phyloP scores from a whole-genome alignment of 2,329 filamentous ascomycete genomes.

The Plectosphaerella sp. region DNA sequence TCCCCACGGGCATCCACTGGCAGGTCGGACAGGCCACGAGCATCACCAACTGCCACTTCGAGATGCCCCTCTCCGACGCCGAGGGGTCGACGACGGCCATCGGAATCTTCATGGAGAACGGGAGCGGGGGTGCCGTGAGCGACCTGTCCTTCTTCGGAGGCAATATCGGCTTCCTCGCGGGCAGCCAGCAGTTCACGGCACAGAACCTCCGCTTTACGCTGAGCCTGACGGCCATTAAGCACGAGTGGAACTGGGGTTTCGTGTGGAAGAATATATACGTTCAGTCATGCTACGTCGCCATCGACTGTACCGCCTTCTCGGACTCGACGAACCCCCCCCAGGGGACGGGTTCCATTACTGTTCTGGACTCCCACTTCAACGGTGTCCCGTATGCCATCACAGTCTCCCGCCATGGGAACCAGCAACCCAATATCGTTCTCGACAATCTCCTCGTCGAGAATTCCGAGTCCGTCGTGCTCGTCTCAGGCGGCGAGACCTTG shows the following conservation, averaged over 20 bases:
- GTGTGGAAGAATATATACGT: conserved; percentile 31
- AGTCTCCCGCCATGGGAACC: background rate
- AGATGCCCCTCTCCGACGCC: conserved; percentile 36
- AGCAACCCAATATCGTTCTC: conserved; percentile 12
- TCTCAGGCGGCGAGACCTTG: conserved; percentile 9
- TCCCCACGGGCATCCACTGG: conserved; percentile 53
- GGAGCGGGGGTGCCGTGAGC: conserved; percentile 37
- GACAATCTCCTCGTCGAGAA: conserved; percentile 13
- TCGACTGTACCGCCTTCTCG: background rate
- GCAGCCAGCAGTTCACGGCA: conserved; percentile 64
- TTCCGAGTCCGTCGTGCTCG: conserved; percentile 8
- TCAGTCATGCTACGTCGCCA: background rate
- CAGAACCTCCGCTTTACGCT: conserved; percentile 58
- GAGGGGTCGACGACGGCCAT: conserved; percentile 35
- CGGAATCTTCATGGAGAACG: conserved; percentile 23
- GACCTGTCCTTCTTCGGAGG: conserved; percentile 62
- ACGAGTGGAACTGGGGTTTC: conserved; percentile 72
- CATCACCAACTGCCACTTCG: conserved; percentile 45
- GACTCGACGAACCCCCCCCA: background rate
- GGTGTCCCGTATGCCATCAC: conserved; percentile 11
- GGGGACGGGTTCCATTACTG: background rate
- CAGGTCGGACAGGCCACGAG: conserved; percentile 56
- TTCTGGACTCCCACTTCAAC: conserved; percentile 22
- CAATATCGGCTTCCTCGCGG: conserved; percentile 49
- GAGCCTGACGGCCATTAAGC: conserved; percentile 59